A percentile compares a stretch with the other conserved stretches of the same genome.
These are phyloP conservation scores for Cryptosporidium parvum DNA, from an alignment of 169 alveolate species.

Conservation along the genomic window DNA sequence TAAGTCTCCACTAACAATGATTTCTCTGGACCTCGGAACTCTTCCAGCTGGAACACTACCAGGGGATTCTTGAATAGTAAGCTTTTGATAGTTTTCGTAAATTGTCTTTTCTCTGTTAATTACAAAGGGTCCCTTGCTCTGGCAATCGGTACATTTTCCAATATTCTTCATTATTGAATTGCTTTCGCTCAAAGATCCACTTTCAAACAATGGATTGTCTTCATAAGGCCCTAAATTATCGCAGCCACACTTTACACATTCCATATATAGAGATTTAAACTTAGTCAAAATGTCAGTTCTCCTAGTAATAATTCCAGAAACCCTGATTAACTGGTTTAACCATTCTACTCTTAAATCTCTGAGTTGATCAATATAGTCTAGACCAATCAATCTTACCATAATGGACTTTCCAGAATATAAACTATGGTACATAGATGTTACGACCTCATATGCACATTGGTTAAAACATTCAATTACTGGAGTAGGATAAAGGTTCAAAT, in stretches of 20 bases:
- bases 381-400: slow-evolving; percentile 83
- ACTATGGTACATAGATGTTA: slow-evolving; percentile 87
- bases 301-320: slow-evolving; percentile 93
- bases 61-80: slow-evolving; percentile 97
- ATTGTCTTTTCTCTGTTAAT: slow-evolving; percentile 91
- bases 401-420: slow-evolving; percentile 85
- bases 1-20: slow-evolving; percentile 95
- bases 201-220: slow-evolving; percentile 41
- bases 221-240: slow-evolving; percentile 73
- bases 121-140: slow-evolving; percentile 90
- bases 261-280: slow-evolving; percentile 89
- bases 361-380: slow-evolving; percentile 88
- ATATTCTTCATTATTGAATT: slow-evolving; percentile 86
- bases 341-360: slow-evolving; percentile 93
- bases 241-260: slow-evolving; percentile 88
- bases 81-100: slow-evolving; percentile 96
- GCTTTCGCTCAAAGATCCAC: slow-evolving; percentile 79
- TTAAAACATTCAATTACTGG: slow-evolving; percentile 77
- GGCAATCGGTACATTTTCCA: slow-evolving; percentile 93
- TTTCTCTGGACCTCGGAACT: slow-evolving; percentile 98
- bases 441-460: slow-evolving; percentile 80
- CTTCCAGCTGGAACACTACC: slow-evolving; percentile 99
- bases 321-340: slow-evolving; percentile 93
- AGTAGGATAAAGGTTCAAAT: slow-evolving; percentile 69
- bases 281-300: slow-evolving; percentile 94